These are phyloP conservation scores for Uronychia setigera DNA, from an alignment of 73 alveolate genomes.

Conservation along the genomic window DNA sequence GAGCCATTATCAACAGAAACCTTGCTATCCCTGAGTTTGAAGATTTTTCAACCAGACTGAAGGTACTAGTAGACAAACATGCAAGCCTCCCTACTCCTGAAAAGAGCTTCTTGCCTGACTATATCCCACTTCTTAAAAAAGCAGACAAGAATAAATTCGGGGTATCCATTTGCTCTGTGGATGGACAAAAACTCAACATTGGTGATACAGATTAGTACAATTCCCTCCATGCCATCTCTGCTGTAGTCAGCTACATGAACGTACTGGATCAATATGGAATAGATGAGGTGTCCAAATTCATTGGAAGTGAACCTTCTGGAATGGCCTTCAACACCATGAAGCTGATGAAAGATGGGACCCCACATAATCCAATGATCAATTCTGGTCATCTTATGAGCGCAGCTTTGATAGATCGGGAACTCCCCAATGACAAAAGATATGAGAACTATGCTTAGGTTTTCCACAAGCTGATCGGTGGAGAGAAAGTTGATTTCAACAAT, in stretches of 20 bases:
- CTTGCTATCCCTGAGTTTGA: background rate
- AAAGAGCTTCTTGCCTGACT: constrained; percentile 28
- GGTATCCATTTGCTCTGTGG: constrained; percentile 40
- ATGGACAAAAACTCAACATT: constrained; percentile 31
- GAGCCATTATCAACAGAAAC: background rate
- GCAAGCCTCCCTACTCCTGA: background rate
- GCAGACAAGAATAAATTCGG: constrained; percentile 25
- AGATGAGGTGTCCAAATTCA: constrained; percentile 25
- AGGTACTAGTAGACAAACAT: background rate
- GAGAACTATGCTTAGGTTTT: constrained; percentile 7
- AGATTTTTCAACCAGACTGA: background rate
- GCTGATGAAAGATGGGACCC: constrained; percentile 35
- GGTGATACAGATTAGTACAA: constrained; percentile 27
- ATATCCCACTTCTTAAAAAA: constrained; percentile 53
- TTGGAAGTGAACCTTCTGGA: constrained; percentile 59
- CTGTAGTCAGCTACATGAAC: constrained; percentile 28
- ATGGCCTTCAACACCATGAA: constrained; percentile 39
- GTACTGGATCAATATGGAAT: constrained; percentile 31
- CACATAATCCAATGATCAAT: constrained; percentile 64
- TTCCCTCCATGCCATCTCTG: constrained; percentile 35
- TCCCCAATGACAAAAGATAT: constrained; percentile 4
- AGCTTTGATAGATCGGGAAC: constrained; percentile 23
- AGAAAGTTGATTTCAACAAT: constrained; percentile 25
- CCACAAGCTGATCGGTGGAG: constrained; percentile 17
- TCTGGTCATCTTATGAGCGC: constrained; percentile 53